phyloP scores from a whole-genome alignment of 2,329 filamentous ascomycete species.

The Fusarium papillatum region DNA sequence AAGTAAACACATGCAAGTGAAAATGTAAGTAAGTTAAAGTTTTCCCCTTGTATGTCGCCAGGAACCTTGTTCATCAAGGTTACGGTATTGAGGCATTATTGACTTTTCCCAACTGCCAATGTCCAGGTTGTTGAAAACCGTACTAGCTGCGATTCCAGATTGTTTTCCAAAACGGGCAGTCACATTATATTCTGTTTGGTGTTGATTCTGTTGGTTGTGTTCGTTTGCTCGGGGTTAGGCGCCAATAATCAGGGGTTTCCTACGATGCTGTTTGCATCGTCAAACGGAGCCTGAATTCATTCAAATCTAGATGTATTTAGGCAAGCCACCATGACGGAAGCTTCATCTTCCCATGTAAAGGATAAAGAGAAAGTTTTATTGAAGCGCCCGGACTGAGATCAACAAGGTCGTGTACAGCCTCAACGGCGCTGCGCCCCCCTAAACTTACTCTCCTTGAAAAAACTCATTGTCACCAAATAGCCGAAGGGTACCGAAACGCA shows the following conservation, averaged over 20 bases:
- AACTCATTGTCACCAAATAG: neutral
- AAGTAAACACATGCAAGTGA: neutral
- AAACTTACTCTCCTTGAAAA: neutral
- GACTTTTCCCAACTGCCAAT: neutral
- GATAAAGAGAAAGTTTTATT: neutral
- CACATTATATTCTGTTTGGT: neutral
- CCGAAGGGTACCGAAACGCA: neutral
- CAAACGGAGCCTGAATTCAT: neutral
- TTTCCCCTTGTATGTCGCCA: neutral
- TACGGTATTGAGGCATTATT: neutral
- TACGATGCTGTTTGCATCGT: neutral
- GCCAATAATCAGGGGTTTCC: neutral
- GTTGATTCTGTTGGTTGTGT: neutral
- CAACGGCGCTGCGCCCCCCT: neutral
- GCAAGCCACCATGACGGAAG: neutral
- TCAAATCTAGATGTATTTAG: neutral
- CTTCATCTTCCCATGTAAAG: neutral
- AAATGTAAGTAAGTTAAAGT: neutral
- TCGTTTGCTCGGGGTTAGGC: neutral
- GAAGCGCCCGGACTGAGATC: neutral
- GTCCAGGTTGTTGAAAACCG: neutral
- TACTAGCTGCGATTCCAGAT: no score
- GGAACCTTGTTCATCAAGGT: neutral
- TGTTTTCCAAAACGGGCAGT: neutral
- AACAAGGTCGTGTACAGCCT: neutral